These are phyloP conservation scores for Ilex asprella DNA, from an alignment of 257 asterid species.

Conservation along the genomic window DNA sequence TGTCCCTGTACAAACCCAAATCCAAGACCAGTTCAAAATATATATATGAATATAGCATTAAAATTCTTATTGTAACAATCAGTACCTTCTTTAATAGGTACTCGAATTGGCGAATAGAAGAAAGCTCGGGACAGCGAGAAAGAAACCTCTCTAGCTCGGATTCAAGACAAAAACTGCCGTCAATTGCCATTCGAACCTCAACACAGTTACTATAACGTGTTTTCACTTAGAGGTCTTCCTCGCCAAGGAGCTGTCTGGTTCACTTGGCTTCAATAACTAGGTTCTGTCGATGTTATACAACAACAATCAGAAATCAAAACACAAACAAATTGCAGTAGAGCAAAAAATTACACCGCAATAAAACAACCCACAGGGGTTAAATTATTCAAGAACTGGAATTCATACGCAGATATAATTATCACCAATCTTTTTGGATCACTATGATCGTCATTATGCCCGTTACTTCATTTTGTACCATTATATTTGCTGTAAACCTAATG, in stretches of 20 bases:
- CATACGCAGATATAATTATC: too few species aligned
- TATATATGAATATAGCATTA: not conserved
- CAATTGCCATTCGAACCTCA: constrained; percentile 50
- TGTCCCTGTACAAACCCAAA: constrained; percentile 43
- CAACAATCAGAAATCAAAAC: too few species aligned
- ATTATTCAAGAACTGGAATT: too few species aligned
- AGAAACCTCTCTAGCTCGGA: constrained; percentile 59
- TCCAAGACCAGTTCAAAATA: not conserved
- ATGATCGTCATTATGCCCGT: too few species aligned
- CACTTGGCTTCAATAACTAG: not conserved
- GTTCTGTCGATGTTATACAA: too few species aligned
- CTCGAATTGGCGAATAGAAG: constrained; percentile 31
- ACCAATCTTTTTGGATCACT: too few species aligned
- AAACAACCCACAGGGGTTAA: too few species aligned
- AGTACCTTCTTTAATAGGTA: constrained; percentile 55
- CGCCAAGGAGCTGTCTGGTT: constrained; percentile 7
- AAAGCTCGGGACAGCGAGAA: constrained; percentile 53
- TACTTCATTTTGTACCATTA: too few species aligned
- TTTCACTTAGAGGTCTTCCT: not conserved
- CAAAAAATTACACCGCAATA: too few species aligned
- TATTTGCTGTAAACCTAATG: too few species aligned
- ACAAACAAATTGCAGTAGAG: too few species aligned
- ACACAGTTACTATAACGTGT: not conserved
- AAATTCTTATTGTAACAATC: not conserved
- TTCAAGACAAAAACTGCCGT: constrained; percentile 61